A percentile compares a stretch with the other conserved stretches of the same genome.
Evolutionary conservation across 2,329 filamentous ascomycete genomes (phyloP).

Genomic region (Botrytis fragariae): DNA sequence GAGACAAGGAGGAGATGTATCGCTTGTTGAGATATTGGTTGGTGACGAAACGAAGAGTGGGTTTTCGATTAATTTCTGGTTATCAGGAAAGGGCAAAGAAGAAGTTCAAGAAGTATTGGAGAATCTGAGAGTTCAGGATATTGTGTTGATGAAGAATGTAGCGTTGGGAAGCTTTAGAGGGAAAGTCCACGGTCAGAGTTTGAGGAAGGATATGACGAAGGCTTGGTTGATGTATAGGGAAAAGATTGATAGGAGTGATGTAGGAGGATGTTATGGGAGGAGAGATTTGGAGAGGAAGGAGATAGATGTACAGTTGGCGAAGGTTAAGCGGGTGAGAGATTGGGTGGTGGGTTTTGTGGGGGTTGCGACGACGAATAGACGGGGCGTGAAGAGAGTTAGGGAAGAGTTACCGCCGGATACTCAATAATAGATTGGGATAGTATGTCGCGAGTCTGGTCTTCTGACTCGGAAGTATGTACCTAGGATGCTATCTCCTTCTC

Average conservation of each 20-base stretch:
- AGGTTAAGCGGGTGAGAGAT: slow-evolving; percentile 64
- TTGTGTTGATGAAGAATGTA: slow-evolving; percentile 77
- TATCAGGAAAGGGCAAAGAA: slow-evolving; percentile 45
- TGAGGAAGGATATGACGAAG: slow-evolving; percentile 68
- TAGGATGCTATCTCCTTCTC: neutral
- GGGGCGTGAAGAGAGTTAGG: slow-evolving; percentile 7
- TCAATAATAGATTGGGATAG: slow-evolving; percentile 19
- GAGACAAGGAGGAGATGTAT: slow-evolving; percentile 57
- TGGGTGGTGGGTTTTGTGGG: slow-evolving; percentile 75
- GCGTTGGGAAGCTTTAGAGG: slow-evolving; percentile 72
- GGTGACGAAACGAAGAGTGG: slow-evolving; percentile 82
- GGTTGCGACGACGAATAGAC: slow-evolving; percentile 16
- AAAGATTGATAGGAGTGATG: slow-evolving; percentile 50
- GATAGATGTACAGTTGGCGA: slow-evolving; percentile 54
- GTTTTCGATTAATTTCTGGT: slow-evolving; percentile 84
- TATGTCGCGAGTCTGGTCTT: neutral
- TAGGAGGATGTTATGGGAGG: slow-evolving; percentile 55
- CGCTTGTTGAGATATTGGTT: slow-evolving; percentile 74
- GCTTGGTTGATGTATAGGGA: slow-evolving; percentile 64
- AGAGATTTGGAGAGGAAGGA: slow-evolving; percentile 43
- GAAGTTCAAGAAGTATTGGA: slow-evolving; percentile 37
- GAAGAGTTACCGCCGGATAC: slow-evolving; percentile 28
- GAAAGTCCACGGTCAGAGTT: slow-evolving; percentile 80
- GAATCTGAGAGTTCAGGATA: slow-evolving; percentile 65
- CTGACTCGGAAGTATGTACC: neutral